Evolutionary conservation across 306 rosid genomes (phyloP), one percentile per base, ranked within the genome.

Genomic region (Parietaria judaica): DNA sequence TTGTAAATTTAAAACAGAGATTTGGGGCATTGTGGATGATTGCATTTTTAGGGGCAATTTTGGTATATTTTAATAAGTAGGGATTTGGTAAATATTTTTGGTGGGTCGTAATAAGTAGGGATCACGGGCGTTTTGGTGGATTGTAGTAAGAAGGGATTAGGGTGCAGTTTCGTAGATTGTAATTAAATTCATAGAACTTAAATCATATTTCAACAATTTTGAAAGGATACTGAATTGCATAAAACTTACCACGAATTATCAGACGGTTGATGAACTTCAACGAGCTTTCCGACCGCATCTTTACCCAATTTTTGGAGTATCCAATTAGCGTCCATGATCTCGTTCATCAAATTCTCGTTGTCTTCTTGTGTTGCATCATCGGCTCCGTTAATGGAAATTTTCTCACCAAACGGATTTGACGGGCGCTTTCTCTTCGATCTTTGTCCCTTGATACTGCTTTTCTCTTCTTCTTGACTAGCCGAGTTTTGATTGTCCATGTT

Each of bases 241-340:
- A 61, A 60, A 70, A 63, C 14, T 47, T 58, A 94, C 99, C 99
- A 94, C 51, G 94, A 86, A 61, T 82, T 83, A 71, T 88, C 97
- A 0, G 94, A 77, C 71, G 80, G 64, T 57, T 88, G 95, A 67
- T 88, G 95, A 78, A 88, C 90, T 86, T 94, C 97, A 74, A 94
- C 97, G 71, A 94, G 84, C 85, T 94, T 94, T 74, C 99, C 99
- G 46, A 88, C 63, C 56, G 99, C 97, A 71, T 94, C 99, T 76
- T 70, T 88, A 41, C 99, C 99, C 82, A 88, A 74, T 76, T 86
- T 94, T 81, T 84, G 82, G 75, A 94, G 75, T 58, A 94, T 94
- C 99, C 96, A 91, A 75, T 82, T 94, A 67, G 95, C 96, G 64
- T 82, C 99, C 92, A 92, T 74, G 71, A 83, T 85, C 84, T 85